A percentile compares a stretch with the other conserved stretches of the same genome.
These are phyloP conservation scores for Lagerstroemia speciosa DNA, from an alignment of 345 rosid species.

Conservation along the genomic window DNA sequence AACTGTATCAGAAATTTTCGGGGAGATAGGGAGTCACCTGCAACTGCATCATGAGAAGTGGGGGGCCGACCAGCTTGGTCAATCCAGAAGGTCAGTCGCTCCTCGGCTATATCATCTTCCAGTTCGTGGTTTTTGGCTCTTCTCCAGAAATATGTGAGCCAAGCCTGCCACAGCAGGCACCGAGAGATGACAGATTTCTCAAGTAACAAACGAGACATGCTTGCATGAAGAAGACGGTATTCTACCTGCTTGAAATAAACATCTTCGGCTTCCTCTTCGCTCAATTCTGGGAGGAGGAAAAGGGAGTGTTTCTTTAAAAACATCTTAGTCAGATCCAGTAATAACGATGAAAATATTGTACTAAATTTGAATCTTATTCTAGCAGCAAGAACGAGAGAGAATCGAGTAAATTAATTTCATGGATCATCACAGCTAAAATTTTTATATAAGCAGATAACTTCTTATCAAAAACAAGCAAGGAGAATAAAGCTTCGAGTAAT, in stretches of 20 bases:
- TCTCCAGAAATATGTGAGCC: conserved; percentile 85
- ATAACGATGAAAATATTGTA: not conserved
- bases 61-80: conserved; percentile 35
- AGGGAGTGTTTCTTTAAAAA: conserved; percentile 2
- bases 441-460: not conserved
- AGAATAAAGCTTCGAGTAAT: not conserved
- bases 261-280: conserved; percentile 73
- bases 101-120: conserved; percentile 71
- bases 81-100: conserved; percentile 64
- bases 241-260: conserved; percentile 77
- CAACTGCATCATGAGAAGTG: conserved; percentile 69
- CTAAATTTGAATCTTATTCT: not conserved
- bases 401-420: no score
- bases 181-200: not conserved
- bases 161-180: conserved; percentile 40
- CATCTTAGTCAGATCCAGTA: not conserved
- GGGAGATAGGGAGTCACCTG: conserved; percentile 37
- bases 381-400: not conserved
- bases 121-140: conserved; percentile 60
- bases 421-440: not conserved
- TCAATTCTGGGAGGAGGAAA: conserved; percentile 46
- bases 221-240: not conserved
- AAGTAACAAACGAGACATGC: not conserved
- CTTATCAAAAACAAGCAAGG: not conserved
- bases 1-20: not conserved